phyloP scores from a whole-genome alignment of 441 rosid species.

The Breynia disticha region DNA sequence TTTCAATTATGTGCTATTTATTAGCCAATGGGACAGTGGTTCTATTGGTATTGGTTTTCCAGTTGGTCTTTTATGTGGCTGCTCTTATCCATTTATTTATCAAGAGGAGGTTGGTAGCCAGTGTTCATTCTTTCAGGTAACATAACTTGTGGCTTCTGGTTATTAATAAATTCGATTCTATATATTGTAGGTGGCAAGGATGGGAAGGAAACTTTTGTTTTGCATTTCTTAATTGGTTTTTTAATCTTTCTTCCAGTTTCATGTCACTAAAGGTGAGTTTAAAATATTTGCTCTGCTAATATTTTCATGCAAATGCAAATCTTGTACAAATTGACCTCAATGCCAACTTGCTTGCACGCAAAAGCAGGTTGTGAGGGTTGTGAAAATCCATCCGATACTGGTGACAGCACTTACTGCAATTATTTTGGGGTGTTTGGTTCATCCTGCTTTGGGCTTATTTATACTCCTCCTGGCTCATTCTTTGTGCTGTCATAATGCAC shows the following conservation, averaged over 20 bases:
- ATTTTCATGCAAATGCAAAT: not conserved
- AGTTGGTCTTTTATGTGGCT: constrained; percentile 55
- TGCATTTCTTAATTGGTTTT: constrained; percentile 48
- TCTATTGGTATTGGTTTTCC: constrained; percentile 54
- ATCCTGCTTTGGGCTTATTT: constrained; percentile 85
- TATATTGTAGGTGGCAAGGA: constrained; percentile 57
- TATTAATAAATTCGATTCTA: constrained; percentile 5
- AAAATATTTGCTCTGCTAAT: not conserved
- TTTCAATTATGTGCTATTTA: constrained; percentile 63
- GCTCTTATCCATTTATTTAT: constrained; percentile 58
- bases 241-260: constrained; percentile 51
- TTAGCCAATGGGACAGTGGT: constrained; percentile 64
- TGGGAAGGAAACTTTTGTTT: constrained; percentile 39
- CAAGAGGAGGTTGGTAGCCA: constrained; percentile 51
- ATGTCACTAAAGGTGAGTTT: constrained; percentile 54
- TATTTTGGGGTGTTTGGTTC: constrained; percentile 62
- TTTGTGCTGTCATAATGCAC: constrained; percentile 61
- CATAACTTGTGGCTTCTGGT: not conserved
- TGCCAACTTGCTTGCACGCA: constrained; percentile 13
- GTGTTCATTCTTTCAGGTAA: not conserved
- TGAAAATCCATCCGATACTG: constrained; percentile 48
- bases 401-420: constrained; percentile 48
- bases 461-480: constrained; percentile 57
- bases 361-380: constrained; percentile 63
- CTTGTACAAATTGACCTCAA: constrained; percentile 1